Base-by-base conservation (phyloP, 345 rosid genomes). In the Syzygium aromaticum region DNA sequence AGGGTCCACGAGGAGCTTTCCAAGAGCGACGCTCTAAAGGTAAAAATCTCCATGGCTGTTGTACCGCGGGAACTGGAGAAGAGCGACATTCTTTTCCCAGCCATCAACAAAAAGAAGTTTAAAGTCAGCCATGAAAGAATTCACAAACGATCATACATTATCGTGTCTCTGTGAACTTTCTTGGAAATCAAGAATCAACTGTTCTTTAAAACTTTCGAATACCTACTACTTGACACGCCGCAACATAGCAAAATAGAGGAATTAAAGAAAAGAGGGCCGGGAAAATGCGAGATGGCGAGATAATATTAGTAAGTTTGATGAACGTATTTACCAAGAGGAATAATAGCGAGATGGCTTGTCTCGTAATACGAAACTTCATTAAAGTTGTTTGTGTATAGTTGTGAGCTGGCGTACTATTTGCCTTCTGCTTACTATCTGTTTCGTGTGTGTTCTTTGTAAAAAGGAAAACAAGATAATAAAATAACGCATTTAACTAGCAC, bases 111-210 rank as follows among this genome's bases (percentile, higher is more conserved):
- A 53, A 53, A 1, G 16, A 53, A 53, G 21, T 17, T 15, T 4
- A 40, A 40, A 13, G 23, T 22, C 13, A 56, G 1, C 23, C 0
- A 56, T 23, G 61, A 11, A 56, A 8, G 61, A n/a, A 56, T 4
- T 3, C 2, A 5, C 61, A 0, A n/a, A 23, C 0, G 27, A 56
- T 23, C 61, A 3, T 56, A 12, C n/a, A 0, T 1, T 56, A 56
- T 56, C 61, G 13, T 9, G n/a, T n/a, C 0, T 23, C 6, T 56
- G 3, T 1, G 13, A 56, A 12, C 61, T 56, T 56, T 56, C 61
- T 56, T 23, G 61, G 2, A 23, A 56, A 3, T 56, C 23, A 23
- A 56, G 1, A 23, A 56, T 9, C 11, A 7, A 54, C 10, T 23
- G 12, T 22, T 23, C n/a, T 8, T 56, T 9, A 23, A 56, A 56